Evolutionary conservation across 1,284 basidiomycete genomes (phyloP), one percentile per base, ranked within the genome.

Genomic region (Boletellus deceptivus): DNA sequence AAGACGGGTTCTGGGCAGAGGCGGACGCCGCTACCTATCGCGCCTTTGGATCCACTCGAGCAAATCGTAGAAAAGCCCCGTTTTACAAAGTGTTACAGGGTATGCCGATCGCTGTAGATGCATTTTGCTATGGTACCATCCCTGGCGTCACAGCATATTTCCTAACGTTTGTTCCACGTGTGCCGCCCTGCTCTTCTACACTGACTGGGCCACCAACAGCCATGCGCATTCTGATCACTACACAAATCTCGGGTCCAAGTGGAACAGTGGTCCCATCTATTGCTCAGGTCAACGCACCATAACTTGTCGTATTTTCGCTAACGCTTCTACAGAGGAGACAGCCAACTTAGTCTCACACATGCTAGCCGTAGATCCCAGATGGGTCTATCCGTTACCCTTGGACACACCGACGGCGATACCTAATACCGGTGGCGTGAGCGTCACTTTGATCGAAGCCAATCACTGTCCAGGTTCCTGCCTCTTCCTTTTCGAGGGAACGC

Each of bases 61-160:
- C 77, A n/a, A 79, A 77, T 25, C 76, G 86, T 36, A 74, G 90
- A 46, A 85, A 84, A 50, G 92, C 93, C 1, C 94, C 94, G 0
- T 97, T 97, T 66, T 97, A 95, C 72, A 98, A 97, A 72, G 82
- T 94, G n/a, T 72, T 99, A 56, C 90, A 93, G 57, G 96, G 97
- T 3, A 98, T 98, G 94, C 93, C 95, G 1, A 91, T 98, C 41
- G 89, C 93, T 6, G 94, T 98, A 0, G 96, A 98, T 63, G 94
- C 93, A 1, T 98, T 98, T 69, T 82, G 89, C 43, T 98, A 96
- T 67, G 94, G 94, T 3, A 75, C 77, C n/a, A 93, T 98, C 49
- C 91, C 93, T 7, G 84, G 82, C 10, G 84, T 97, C 11, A 89
- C 79, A 3, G 92, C 92, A 0, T 96, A 97, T 69, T 93, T 96